Conservation (phyloP, 768 basidiomycete genomes). For the Termitomyces bulborhizus region DNA sequence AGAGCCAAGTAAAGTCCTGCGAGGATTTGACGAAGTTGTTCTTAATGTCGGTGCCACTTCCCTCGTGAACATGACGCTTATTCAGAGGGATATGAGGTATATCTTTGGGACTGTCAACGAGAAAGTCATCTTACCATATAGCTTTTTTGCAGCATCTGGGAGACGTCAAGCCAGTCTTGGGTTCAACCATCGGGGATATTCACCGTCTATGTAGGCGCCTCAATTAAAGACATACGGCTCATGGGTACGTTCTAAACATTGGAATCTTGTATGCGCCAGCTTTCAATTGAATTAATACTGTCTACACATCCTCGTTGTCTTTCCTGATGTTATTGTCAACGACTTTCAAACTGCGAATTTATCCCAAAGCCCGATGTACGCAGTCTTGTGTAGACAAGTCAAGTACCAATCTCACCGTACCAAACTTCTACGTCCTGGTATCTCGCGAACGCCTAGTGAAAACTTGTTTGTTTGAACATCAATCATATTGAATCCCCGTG, state of each 20-base stretch:
- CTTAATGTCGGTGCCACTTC: constrained; percentile 31
- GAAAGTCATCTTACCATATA: neutral
- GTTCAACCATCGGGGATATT: constrained; percentile 45
- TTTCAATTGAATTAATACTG: neutral
- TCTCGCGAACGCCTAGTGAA: no score
- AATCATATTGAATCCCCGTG: no score
- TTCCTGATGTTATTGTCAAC: no score
- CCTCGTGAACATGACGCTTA: constrained; percentile 30
- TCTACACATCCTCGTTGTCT: neutral
- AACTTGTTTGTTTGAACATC: no score
- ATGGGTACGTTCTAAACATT: constrained; percentile 22
- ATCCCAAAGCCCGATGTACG: no score
- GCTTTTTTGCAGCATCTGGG: constrained; percentile 38
- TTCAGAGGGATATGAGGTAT: constrained; percentile 40
- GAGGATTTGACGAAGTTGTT: constrained; percentile 45
- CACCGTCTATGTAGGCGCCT: constrained; percentile 46
- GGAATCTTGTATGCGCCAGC: neutral
- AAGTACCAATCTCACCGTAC: no score
- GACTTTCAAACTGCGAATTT: no score
- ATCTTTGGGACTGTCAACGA: constrained; percentile 2
- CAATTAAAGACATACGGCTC: constrained; percentile 41
- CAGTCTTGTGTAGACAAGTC: no score
- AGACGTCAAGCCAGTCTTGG: constrained; percentile 45
- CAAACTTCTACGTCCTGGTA: no score
- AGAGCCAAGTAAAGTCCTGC: constrained; percentile 43